These are phyloP conservation scores for Rosa lucieae DNA, from an alignment of 306 rosid species.

Conservation along the genomic window DNA sequence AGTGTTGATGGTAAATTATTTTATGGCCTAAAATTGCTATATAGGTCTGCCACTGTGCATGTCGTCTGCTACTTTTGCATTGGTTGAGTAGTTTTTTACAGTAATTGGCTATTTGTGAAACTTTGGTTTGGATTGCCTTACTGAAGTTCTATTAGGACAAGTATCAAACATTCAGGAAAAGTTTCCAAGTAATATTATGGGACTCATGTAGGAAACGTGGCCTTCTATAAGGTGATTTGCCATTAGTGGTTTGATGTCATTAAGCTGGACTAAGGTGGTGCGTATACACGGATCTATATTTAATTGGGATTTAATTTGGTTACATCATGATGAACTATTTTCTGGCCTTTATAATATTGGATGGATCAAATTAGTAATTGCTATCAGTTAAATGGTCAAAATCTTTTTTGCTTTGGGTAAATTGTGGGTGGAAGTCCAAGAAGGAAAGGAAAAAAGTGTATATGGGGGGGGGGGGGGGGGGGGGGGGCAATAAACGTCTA, in stretches of 20 bases:
- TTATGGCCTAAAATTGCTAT: not conserved
- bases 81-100: not conserved
- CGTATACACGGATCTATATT: not conserved
- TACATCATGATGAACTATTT: not conserved
- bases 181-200: not conserved
- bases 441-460: no score
- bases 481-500: no score
- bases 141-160: not conserved
- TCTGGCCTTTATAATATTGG: not conserved
- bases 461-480: no score
- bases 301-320: not conserved
- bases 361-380: no score
- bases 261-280: not conserved
- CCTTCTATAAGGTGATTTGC: not conserved
- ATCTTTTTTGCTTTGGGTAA: no score
- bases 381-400: no score
- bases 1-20: conserved; percentile 71
- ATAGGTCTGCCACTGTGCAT: not conserved
- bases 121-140: not conserved
- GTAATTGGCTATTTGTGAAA: not conserved
- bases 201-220: not conserved
- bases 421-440: no score
- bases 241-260: not conserved
- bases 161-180: not conserved
- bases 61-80: not conserved